Percentiles rank a stretch among this genome's conserved stretches.
phyloP scores from a whole-genome alignment of 441 rosid species.

The Populus tomentosa region DNA sequence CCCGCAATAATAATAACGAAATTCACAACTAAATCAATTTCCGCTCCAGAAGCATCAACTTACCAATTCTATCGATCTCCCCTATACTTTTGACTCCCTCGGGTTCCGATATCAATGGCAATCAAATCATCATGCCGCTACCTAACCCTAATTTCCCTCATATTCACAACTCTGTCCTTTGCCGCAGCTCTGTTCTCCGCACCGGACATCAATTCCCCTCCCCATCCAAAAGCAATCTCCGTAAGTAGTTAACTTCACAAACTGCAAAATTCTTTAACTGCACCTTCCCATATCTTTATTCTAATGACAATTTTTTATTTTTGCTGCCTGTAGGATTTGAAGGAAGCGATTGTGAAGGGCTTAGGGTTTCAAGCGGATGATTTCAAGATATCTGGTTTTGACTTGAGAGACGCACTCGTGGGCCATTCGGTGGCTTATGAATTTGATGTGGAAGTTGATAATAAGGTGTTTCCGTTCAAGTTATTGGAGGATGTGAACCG shows the following conservation, averaged over 20 bases:
- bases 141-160: conserved; percentile 27
- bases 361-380: conserved; percentile 75
- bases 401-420: conserved; percentile 68
- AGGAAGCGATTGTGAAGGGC: conserved; percentile 77
- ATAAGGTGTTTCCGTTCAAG: conserved; percentile 64
- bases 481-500: conserved; percentile 82
- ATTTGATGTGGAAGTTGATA: conserved; percentile 66
- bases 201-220: conserved; percentile 26
- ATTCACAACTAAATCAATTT: neutral
- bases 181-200: conserved; percentile 41
- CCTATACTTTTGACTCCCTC: neutral
- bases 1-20: neutral
- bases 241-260: conserved; percentile 28
- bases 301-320: neutral
- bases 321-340: conserved; percentile 59
- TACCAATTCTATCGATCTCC: neutral
- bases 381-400: conserved; percentile 70
- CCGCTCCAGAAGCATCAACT: neutral
- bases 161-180: conserved; percentile 25
- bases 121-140: conserved; percentile 1
- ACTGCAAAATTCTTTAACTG: neutral
- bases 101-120: conserved; percentile 19
- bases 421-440: conserved; percentile 87
- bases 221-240: conserved; percentile 67
- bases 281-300: neutral